A percentile compares a stretch with the other conserved stretches of the same genome.
These are phyloP conservation scores for Pythium aristosporum DNA, from an alignment of 352 stramenopile species.

Conservation along the genomic window DNA sequence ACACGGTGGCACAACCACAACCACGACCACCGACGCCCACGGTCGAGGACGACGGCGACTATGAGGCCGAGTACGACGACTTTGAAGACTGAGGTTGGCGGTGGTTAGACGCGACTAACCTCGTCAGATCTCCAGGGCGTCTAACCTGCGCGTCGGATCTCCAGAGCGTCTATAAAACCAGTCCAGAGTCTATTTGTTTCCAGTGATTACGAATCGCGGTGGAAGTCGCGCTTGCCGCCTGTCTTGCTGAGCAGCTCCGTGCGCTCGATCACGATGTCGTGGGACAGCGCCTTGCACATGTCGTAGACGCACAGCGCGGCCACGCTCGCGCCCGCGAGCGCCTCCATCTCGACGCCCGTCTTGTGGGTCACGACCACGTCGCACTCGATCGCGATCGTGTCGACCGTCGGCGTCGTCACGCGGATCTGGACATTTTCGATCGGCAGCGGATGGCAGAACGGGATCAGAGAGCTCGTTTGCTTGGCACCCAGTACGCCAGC, in stretches of 20 bases:
- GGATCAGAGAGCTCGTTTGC: conserved; percentile 91
- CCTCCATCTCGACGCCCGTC: conserved; percentile 96
- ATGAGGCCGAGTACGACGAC: conserved; percentile 60
- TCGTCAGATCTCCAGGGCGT: too few species aligned
- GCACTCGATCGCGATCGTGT: conserved; percentile 85
- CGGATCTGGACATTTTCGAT: conserved; percentile 89
- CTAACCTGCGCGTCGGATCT: too few species aligned
- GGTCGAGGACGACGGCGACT: conserved; percentile 32
- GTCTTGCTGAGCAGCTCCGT: conserved; percentile 90
- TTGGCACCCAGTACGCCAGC: conserved; percentile 94
- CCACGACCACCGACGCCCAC: not conserved
- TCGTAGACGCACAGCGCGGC: conserved; percentile 97
- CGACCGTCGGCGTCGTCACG: conserved; percentile 56
- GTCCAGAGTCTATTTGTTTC: conserved; percentile 24
- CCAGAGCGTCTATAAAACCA: too few species aligned
- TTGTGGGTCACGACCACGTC: conserved; percentile 91
- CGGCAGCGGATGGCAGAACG: conserved; percentile 93
- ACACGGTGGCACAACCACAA: too few species aligned
- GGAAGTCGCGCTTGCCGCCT: conserved; percentile 88
- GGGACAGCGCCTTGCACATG: conserved; percentile 97
- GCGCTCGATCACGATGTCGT: conserved; percentile 93
- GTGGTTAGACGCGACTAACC: too few species aligned
- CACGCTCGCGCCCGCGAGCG: conserved; percentile 91
- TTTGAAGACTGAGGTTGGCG: conserved; percentile 40
- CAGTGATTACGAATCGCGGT: conserved; percentile 8